Evolutionary conservation across 2,329 filamentous ascomycete species (phyloP).

Genomic region (Chaetomium strumarium): DNA sequence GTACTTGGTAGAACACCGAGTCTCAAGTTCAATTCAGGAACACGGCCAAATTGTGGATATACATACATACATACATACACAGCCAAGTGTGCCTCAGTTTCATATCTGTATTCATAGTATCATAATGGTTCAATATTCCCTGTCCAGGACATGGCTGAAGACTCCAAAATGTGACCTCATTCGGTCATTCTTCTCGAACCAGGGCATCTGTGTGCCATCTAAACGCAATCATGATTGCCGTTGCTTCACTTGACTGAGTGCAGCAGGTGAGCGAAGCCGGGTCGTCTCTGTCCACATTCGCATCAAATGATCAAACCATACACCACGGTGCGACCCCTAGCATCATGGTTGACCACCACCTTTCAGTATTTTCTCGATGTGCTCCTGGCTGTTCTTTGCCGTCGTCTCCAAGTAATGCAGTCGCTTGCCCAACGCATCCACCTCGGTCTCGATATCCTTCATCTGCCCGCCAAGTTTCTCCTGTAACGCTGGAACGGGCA

Average conservation of each 20-base stretch:
- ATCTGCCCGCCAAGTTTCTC: constrained; percentile 70
- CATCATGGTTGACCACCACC: constrained; percentile 29
- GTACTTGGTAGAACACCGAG: too few species aligned
- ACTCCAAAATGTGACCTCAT: too few species aligned
- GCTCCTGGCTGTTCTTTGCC: constrained; percentile 85
- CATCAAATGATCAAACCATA: background rate
- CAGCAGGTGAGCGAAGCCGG: too few species aligned
- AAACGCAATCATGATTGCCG: background rate
- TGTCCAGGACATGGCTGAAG: too few species aligned
- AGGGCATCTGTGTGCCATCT: background rate
- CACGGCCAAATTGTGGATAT: too few species aligned
- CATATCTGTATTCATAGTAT: too few species aligned
- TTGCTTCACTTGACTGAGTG: too few species aligned
- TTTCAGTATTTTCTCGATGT: constrained; percentile 82
- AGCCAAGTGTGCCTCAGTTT: too few species aligned
- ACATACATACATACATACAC: too few species aligned
- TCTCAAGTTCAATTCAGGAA: background rate
- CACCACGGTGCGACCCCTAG: background rate
- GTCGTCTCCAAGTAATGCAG: constrained; percentile 92
- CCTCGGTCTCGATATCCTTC: constrained; percentile 68
- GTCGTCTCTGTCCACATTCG: too few species aligned
- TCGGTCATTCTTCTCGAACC: too few species aligned
- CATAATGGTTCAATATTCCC: too few species aligned
- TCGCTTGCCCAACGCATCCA: constrained; percentile 78
- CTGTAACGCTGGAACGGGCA: constrained; percentile 66